Evolutionary conservation across 1,284 basidiomycete genomes (phyloP).

Genomic region (Pisolithus thermaeus): DNA sequence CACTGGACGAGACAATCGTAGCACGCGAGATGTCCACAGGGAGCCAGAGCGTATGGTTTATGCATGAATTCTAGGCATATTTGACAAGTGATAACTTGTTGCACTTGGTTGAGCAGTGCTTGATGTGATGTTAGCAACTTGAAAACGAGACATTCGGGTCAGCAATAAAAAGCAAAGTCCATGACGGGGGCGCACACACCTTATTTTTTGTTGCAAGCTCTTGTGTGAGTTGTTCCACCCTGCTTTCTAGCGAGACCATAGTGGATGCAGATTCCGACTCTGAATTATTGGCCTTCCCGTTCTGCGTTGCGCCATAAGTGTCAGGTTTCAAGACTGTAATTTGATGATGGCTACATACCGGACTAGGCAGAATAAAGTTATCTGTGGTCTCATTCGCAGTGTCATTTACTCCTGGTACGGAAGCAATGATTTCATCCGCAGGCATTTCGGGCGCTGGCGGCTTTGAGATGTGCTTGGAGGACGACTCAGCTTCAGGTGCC

Average conservation of each 20-base stretch:
- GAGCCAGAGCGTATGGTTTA: slow-evolving; percentile 62
- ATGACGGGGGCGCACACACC: slow-evolving; percentile 25
- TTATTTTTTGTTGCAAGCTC: slow-evolving; percentile 37
- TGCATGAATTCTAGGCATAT: slow-evolving; percentile 69
- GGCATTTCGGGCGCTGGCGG: slow-evolving; percentile 1
- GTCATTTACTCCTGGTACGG: background rate
- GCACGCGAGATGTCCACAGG: slow-evolving; percentile 72
- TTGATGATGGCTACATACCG: slow-evolving; percentile 13
- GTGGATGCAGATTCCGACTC: background rate
- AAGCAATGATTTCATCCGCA: background rate
- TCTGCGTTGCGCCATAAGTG: slow-evolving; percentile 10
- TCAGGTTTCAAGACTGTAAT: no score
- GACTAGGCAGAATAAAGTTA: slow-evolving; percentile 6
- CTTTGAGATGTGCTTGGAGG: background rate
- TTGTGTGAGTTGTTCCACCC: slow-evolving; percentile 36
- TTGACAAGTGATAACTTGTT: slow-evolving; percentile 64
- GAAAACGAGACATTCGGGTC: slow-evolving; percentile 1
- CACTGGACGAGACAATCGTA: slow-evolving; percentile 65
- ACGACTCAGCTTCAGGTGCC: slow-evolving; percentile 10
- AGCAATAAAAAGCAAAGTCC: background rate
- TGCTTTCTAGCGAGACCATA: slow-evolving; percentile 20
- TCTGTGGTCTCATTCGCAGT: background rate
- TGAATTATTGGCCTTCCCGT: background rate
- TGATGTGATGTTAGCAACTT: slow-evolving; percentile 48
- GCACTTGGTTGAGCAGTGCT: slow-evolving; percentile 41